Evolutionary conservation across 495 filamentous ascomycete genomes (phyloP).

Genomic region (Penicillium cosmopolitanum): DNA sequence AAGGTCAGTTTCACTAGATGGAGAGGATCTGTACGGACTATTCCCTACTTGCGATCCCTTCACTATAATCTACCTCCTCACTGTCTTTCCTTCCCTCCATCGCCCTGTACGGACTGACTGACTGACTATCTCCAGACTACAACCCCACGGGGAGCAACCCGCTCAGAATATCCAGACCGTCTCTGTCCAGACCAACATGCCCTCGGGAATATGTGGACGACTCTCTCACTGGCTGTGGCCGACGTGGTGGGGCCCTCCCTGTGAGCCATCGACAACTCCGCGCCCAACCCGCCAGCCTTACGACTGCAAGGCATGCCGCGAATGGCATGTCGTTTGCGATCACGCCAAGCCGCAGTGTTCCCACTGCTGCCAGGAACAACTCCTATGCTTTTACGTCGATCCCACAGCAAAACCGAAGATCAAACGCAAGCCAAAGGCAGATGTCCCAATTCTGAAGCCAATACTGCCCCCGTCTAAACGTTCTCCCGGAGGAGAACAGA

Average conservation of each 20-base stretch:
- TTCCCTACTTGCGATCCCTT: too few species aligned
- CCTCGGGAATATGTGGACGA: conserved; percentile 19
- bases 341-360: conserved; percentile 37
- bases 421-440: background rate
- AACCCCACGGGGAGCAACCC: background rate
- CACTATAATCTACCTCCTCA: background rate
- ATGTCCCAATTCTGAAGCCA: background rate
- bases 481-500: background rate
- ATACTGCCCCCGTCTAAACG: background rate
- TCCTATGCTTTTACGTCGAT: conserved; percentile 44
- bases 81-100: background rate
- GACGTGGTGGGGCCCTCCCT: conserved; percentile 21
- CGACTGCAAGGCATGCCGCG: conserved; percentile 40
- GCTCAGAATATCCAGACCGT: background rate
- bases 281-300: conserved; percentile 4
- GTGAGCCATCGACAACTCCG: conserved; percentile 8
- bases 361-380: conserved; percentile 42
- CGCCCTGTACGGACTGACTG: background rate
- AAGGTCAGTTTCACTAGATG: background rate
- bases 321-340: conserved; percentile 37
- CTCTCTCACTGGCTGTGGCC: conserved; percentile 29
- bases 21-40: too few species aligned
- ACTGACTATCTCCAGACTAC: background rate
- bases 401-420: conserved; percentile 8
- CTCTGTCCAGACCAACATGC: background rate